Evolutionary conservation across 139 green algal genomes (phyloP).

Genomic region (Pleodorina starrii): DNA sequence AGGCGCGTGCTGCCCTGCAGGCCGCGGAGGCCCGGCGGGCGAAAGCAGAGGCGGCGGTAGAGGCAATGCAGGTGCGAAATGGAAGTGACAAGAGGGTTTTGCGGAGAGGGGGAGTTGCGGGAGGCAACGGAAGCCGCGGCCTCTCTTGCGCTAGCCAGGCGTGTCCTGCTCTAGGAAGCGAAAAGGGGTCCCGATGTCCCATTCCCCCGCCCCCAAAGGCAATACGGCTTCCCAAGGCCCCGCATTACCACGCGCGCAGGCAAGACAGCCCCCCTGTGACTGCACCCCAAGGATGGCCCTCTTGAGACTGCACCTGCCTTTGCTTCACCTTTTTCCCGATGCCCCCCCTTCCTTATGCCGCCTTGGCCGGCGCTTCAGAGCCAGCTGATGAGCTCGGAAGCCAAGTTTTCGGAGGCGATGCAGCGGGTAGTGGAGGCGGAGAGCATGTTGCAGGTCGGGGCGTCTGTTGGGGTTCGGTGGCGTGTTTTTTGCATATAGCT

Average conservation of each 20-base stretch:
- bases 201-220: too few species aligned
- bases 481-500: too few species aligned
- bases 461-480: too few species aligned
- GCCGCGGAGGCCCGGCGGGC: constrained; percentile 4
- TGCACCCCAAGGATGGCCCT: neutral
- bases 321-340: neutral
- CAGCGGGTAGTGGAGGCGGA: constrained; percentile 31
- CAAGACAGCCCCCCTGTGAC: too few species aligned
- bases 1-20: neutral
- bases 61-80: constrained; percentile 2
- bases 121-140: neutral
- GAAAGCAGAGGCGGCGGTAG: constrained; percentile 7
- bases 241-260: too few species aligned
- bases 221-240: too few species aligned
- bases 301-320: neutral
- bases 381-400: constrained; percentile 12
- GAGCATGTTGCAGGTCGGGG: constrained; percentile 31
- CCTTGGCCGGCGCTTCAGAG: neutral
- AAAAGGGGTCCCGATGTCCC: neutral
- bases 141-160: too few species aligned
- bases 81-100: neutral
- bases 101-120: neutral
- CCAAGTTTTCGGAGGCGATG: constrained; percentile 27
- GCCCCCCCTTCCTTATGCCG: too few species aligned
- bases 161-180: too few species aligned